Percentiles rank a stretch among this genome's conserved stretches.
phyloP scores from a whole-genome alignment of 768 basidiomycete species.

The Lactifluus volemus region DNA sequence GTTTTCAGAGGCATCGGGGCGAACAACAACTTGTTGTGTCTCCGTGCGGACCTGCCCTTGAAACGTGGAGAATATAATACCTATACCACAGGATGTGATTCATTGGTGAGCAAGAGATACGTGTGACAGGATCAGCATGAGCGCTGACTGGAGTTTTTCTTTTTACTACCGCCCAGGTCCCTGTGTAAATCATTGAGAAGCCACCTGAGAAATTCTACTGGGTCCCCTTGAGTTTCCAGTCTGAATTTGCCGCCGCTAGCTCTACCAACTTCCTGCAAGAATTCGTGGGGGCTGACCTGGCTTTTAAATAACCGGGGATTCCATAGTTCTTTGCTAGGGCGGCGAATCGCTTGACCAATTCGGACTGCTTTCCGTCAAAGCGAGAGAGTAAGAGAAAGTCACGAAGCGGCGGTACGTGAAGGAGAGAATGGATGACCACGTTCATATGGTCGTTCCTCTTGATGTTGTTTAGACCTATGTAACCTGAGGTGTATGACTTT shows the following conservation, averaged over 20 bases:
- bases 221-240: constrained; percentile 91
- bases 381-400: constrained; percentile 77
- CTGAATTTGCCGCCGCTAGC: constrained; percentile 87
- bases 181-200: constrained; percentile 87
- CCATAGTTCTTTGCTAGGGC: constrained; percentile 91
- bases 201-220: constrained; percentile 94
- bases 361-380: constrained; percentile 67
- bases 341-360: constrained; percentile 83
- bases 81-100: constrained; percentile 31
- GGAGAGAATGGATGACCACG: constrained; percentile 87
- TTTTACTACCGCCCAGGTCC: constrained; percentile 93
- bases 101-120: background rate
- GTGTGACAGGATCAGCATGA: constrained; percentile 1
- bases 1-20: constrained; percentile 62
- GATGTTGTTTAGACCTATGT: constrained; percentile 96
- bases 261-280: constrained; percentile 91
- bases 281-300: constrained; percentile 98
- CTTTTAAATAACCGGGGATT: constrained; percentile 94
- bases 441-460: constrained; percentile 97
- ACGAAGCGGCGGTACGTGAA: constrained; percentile 85
- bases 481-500: constrained; percentile 84
- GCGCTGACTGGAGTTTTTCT: constrained; percentile 75
- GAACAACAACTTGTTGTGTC: constrained; percentile 86
- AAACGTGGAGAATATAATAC: constrained; percentile 87
- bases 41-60: constrained; percentile 92